Evolutionary conservation across 2,329 filamentous ascomycete species (phyloP).

Genomic region (Whalleya microplaca): DNA sequence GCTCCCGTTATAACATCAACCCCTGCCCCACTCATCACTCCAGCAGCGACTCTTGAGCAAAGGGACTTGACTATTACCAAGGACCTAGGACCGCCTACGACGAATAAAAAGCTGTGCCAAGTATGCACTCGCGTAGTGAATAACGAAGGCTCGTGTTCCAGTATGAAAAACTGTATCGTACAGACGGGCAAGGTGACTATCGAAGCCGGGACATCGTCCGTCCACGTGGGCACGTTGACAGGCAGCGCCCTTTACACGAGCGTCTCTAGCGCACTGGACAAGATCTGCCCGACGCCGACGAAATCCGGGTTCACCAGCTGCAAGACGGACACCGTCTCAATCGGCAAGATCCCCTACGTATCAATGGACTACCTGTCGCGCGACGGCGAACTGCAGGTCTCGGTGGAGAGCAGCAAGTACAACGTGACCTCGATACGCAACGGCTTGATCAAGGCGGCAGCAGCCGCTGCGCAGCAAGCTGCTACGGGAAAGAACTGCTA

Average conservation of each 20-base stretch:
- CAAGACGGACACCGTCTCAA: constrained; percentile 7
- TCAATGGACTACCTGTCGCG: background rate
- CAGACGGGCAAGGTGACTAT: constrained; percentile 12
- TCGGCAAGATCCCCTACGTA: constrained; percentile 6
- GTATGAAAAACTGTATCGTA: constrained; percentile 9
- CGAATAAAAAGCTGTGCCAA: constrained; percentile 6
- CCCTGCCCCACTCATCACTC: constrained; percentile 2
- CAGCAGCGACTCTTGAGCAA: constrained; percentile 2
- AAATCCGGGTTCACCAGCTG: constrained; percentile 3
- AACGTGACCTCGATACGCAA: constrained; percentile 8
- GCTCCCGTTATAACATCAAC: background rate
- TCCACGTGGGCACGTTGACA: constrained; percentile 13
- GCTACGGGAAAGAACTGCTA: constrained; percentile 37
- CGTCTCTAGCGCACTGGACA: constrained; percentile 10
- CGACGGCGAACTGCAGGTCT: constrained; percentile 10
- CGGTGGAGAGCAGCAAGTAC: constrained; percentile 17
- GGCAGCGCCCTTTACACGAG: constrained; percentile 10
- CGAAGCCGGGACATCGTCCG: constrained; percentile 15
- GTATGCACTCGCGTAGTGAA: constrained; percentile 12
- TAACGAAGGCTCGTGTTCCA: constrained; percentile 15
- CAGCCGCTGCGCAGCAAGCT: constrained; percentile 19
- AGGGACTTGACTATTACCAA: constrained; percentile 27
- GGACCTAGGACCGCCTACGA: constrained; percentile 3
- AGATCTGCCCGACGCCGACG: constrained; percentile 12
- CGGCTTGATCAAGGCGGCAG: constrained; percentile 8